These are phyloP conservation scores for Carex littledalei DNA, from an alignment of 176 grass and related monocot genomes.

Conservation along the genomic window DNA sequence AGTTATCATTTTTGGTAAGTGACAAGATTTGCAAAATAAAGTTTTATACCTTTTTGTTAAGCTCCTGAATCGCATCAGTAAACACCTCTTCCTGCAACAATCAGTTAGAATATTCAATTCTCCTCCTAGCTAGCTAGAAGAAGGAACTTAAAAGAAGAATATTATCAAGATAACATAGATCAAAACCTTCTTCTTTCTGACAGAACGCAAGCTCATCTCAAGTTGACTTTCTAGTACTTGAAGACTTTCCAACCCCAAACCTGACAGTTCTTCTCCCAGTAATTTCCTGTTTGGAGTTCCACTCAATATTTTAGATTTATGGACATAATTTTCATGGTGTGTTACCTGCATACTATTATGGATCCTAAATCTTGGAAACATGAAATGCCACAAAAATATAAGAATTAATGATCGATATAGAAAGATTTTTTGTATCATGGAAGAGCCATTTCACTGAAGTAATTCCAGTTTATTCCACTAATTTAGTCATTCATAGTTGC, in stretches of 20 bases:
- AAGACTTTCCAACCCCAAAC: conserved; percentile 30
- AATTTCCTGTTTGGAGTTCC: conserved; percentile 21
- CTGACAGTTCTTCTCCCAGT: conserved; percentile 38
- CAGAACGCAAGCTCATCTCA: conserved; percentile 24
- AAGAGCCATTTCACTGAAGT: background rate
- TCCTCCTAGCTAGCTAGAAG: background rate
- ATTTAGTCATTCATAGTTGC: no score
- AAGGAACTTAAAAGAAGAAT: background rate
- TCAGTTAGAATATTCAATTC: background rate
- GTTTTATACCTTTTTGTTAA: conserved; percentile 24
- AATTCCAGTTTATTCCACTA: no score
- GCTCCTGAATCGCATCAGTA: conserved; percentile 22
- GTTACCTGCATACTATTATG: background rate
- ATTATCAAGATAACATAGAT: background rate
- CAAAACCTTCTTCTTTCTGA: conserved; percentile 41
- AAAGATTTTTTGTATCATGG: background rate
- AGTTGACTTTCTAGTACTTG: conserved; percentile 36
- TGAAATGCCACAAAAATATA: background rate
- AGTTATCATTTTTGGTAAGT: background rate
- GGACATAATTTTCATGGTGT: background rate
- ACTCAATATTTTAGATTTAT: background rate
- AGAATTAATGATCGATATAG: background rate
- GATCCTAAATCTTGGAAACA: background rate
- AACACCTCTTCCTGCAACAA: conserved; percentile 24
- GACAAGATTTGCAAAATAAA: background rate